These are phyloP conservation scores for Anthracocystis walkeri DNA, from an alignment of 1,284 basidiomycete genomes.

Conservation along the genomic window DNA sequence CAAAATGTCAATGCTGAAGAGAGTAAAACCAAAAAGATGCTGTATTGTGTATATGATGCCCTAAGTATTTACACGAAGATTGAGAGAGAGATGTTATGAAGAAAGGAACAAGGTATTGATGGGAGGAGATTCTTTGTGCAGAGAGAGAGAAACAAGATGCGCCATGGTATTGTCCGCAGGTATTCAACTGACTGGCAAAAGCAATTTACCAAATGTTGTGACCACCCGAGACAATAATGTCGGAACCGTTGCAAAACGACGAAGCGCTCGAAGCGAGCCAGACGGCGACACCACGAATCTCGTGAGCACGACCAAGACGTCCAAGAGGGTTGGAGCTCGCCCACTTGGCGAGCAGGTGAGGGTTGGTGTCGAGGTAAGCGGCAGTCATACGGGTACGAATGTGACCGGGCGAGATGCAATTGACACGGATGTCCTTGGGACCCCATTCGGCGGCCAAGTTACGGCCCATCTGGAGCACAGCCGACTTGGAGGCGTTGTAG, in stretches of 20 bases:
- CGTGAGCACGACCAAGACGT: conserved; percentile 80
- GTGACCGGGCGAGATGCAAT: conserved; percentile 68
- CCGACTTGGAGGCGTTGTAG: conserved; percentile 84
- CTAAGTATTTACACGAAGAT: conserved; percentile 42
- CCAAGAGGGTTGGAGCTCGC: conserved; percentile 81
- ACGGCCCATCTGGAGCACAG: conserved; percentile 82
- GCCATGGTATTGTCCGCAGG: conserved; percentile 24
- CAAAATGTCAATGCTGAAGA: background rate
- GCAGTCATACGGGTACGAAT: conserved; percentile 79
- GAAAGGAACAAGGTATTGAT: conserved; percentile 10
- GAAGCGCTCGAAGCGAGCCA: conserved; percentile 78
- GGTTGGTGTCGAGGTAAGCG: conserved; percentile 79
- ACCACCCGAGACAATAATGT: conserved; percentile 68
- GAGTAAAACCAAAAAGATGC: conserved; percentile 7
- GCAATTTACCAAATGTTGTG: conserved; percentile 68
- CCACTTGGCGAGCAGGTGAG: conserved; percentile 79
- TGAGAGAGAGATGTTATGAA: conserved; percentile 13
- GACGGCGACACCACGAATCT: conserved; percentile 80
- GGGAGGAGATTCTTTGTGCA: background rate
- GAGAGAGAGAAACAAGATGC: background rate
- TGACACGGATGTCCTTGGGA: conserved; percentile 74
- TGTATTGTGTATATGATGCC: conserved; percentile 33
- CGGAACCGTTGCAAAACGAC: conserved; percentile 67
- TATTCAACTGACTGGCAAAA: background rate
- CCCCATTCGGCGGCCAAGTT: conserved; percentile 87